These are phyloP conservation scores for Pluteus cervinus DNA, from an alignment of 768 basidiomycete genomes.

Conservation along the genomic window DNA sequence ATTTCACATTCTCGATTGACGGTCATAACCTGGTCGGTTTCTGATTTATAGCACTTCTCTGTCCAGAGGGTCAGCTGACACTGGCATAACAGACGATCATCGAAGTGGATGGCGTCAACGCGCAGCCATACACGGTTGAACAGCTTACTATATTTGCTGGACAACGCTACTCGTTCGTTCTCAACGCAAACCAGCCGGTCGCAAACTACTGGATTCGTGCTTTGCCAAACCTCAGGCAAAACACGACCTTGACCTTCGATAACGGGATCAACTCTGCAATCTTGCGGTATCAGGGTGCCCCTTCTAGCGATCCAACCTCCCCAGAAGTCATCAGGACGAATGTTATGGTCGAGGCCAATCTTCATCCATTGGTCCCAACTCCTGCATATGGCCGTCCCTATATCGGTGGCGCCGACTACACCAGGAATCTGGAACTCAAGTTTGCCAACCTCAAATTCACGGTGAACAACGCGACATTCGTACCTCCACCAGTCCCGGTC, in stretches of 20 bases:
- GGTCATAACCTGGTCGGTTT: slow-evolving; percentile 26
- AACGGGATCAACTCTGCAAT: slow-evolving; percentile 39
- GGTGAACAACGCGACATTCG: slow-evolving; percentile 22
- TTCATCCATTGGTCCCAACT: slow-evolving; percentile 26
- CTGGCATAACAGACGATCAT: slow-evolving; percentile 29
- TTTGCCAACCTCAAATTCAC: slow-evolving; percentile 16
- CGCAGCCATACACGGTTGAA: slow-evolving; percentile 25
- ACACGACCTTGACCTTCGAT: slow-evolving; percentile 21
- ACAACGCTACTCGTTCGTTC: slow-evolving; percentile 38
- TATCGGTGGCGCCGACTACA: slow-evolving; percentile 34
- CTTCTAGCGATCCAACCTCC: slow-evolving; percentile 31
- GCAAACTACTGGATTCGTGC: slow-evolving; percentile 53
- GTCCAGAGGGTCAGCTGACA: too few relatives aligned
- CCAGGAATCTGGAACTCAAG: slow-evolving; percentile 21
- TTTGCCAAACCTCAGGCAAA: slow-evolving; percentile 14
- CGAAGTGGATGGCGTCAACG: slow-evolving; percentile 32
- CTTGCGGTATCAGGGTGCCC: slow-evolving; percentile 40
- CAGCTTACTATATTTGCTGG: slow-evolving; percentile 34
- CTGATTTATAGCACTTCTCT: too few relatives aligned
- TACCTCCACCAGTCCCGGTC: slow-evolving; percentile 36
- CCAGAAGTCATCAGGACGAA: slow-evolving; percentile 10
- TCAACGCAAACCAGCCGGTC: slow-evolving; percentile 33
- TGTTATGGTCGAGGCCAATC: slow-evolving; percentile 24
- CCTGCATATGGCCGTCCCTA: slow-evolving; percentile 32
- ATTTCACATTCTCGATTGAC: slow-evolving; percentile 38